Base-by-base conservation (phyloP, 257 asterid species). In the Verbena officinalis region DNA sequence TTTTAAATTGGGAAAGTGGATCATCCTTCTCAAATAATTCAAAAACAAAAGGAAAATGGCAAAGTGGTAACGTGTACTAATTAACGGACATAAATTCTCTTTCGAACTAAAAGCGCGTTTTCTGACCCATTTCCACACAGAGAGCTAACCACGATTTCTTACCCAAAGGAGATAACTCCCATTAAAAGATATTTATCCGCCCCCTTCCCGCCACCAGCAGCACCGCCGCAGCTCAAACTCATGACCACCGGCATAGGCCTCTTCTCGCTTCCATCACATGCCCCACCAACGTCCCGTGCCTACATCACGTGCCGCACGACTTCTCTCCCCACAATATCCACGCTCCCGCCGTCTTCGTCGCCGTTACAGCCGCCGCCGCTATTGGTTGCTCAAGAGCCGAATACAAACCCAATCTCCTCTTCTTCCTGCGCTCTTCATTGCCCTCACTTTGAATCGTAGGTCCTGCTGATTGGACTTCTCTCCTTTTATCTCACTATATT, bases 401-500 rank as follows among this genome's bases (percentile, higher is more conserved):
- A 51, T 33, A 21, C 80, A 23, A 61, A 36, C 72, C 48, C 82
- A 56, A 46, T 66, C 46, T 13, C 79, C 42, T 81, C 94, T 40
- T 80, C 78, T 8, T 70, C 86, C 21, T 80, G 92, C 74, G 68
- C 87, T 52, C 98, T 91, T 75, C 66, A 81, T 34, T 91, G 98
- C 80, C 73, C 77, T 40, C 95, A 88, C 78, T 88, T 91, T 72
- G 77, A 88, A 63, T 73, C 79, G 98, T 88, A 74, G 39, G 76
- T 45, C 27, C 64, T 31, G 1, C 55, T 54, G 4, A 4, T 16
- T 49, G 30, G 7, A 5, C 9, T 16, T 20, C 30, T 65, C 52
- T 16, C 40, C 27, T 51, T 48, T 17, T 17, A 14, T n/a, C 24
- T 53, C 50, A 3, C 15, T 17, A 27, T 70, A 16, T 54, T 55